A percentile compares a stretch with the other conserved stretches of the same genome.
Conservation (phyloP, 495 filamentous ascomycete species). For the Lasiosphaeria ovina region DNA sequence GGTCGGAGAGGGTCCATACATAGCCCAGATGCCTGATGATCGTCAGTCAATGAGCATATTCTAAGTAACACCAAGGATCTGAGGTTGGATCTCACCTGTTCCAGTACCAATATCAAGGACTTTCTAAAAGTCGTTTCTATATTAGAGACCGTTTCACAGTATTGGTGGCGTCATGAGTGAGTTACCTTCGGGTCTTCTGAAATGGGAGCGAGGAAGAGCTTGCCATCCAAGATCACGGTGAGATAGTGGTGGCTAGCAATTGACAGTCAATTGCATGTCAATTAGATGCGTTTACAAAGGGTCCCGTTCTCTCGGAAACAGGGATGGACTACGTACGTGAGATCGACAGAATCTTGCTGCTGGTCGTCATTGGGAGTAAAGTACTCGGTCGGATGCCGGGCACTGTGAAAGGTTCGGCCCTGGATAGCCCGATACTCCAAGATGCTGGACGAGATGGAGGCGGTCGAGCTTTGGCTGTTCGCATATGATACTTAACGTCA, state of each 20-base stretch:
- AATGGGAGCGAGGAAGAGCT: not conserved
- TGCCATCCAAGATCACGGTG: slow-evolving; percentile 1
- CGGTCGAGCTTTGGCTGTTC: not conserved
- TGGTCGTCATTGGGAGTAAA: slow-evolving; percentile 3
- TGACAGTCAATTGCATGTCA: not conserved
- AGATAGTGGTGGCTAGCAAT: not conserved
- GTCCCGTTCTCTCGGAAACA: not conserved
- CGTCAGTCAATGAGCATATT: not conserved
- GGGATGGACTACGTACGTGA: not conserved
- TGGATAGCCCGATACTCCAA: slow-evolving; percentile 1
- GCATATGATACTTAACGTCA: too few species aligned
- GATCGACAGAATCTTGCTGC: not conserved
- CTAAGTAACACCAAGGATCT: not conserved
- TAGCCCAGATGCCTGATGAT: slow-evolving; percentile 5
- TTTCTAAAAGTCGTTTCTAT: not conserved
- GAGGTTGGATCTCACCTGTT: not conserved
- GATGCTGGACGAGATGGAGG: slow-evolving; percentile 5
- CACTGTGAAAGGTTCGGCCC: slow-evolving; percentile 6
- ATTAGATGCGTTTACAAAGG: not conserved
- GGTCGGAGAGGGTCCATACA: not conserved
- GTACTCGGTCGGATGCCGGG: not conserved
- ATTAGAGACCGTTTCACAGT: not conserved
- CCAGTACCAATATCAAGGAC: slow-evolving; percentile 7
- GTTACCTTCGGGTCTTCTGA: slow-evolving; percentile 6
- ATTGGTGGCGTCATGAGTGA: not conserved